Evolutionary conservation across 1,284 basidiomycete species (phyloP).

Genomic region (Coriolopsis trogii): DNA sequence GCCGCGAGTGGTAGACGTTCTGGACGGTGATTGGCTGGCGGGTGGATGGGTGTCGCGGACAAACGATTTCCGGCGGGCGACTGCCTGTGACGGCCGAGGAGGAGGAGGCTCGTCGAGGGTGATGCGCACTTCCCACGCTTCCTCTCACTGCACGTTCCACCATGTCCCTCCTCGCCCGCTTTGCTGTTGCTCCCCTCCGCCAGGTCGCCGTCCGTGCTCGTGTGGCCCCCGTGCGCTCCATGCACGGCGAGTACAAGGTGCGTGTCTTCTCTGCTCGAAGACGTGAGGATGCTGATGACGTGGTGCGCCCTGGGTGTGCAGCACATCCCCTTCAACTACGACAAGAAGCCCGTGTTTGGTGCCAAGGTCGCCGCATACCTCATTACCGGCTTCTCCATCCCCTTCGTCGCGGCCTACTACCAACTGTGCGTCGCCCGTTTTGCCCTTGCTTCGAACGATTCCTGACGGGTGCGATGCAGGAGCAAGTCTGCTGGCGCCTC

Average conservation of each 20-base stretch:
- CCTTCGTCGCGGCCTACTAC: conserved; percentile 61
- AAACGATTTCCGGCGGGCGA: neutral
- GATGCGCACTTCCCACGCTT: conserved; percentile 18
- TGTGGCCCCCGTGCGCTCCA: conserved; percentile 26
- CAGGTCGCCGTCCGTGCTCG: conserved; percentile 31
- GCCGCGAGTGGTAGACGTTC: conserved; percentile 13
- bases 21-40: conserved; percentile 19
- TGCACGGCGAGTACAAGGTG: conserved; percentile 62
- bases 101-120: neutral
- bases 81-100: neutral
- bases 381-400: conserved; percentile 62
- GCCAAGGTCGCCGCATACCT: conserved; percentile 61
- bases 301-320: conserved; percentile 30
- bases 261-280: conserved; percentile 17
- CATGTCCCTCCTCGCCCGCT: conserved; percentile 35
- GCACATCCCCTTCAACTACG: conserved; percentile 72
- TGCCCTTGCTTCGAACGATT: neutral
- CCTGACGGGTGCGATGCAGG: conserved; percentile 16
- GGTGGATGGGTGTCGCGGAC: conserved; percentile 5
- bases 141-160: conserved; percentile 15
- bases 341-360: conserved; percentile 60
- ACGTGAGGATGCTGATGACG: conserved; percentile 9
- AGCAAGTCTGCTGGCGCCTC: conserved; percentile 23
- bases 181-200: conserved; percentile 30
- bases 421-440: conserved; percentile 59